A percentile compares a stretch with the other conserved stretches of the same genome.
Conservation (phyloP, 306 rosid genomes). For the Pyrus communis region DNA sequence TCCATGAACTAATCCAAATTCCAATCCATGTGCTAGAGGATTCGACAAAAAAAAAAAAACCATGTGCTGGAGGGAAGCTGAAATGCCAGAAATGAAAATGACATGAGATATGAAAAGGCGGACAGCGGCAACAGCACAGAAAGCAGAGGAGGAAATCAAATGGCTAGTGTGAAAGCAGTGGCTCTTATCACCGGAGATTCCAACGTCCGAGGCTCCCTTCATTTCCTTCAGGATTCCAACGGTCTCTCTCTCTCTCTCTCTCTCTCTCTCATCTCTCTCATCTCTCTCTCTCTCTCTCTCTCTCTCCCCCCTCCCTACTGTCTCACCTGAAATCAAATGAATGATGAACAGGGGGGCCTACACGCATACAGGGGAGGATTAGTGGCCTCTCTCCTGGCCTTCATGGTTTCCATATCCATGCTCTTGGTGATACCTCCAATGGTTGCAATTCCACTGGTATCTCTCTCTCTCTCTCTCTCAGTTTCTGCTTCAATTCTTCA, state of each 20-base stretch:
- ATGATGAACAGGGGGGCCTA: conserved; percentile 20
- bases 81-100: no score
- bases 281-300: background rate
- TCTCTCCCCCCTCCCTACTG: background rate
- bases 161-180: conserved; percentile 46
- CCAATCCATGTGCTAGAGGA: no score
- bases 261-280: background rate
- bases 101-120: background rate
- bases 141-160: background rate
- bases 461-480: background rate
- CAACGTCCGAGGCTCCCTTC: conserved; percentile 54
- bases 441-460: conserved; percentile 95
- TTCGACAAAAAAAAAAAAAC: no score
- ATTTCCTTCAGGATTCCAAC: conserved; percentile 38
- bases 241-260: conserved; percentile 21
- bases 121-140: conserved; percentile 9
- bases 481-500: background rate
- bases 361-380: conserved; percentile 52
- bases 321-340: background rate
- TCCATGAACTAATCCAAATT: no score
- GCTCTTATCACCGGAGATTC: conserved; percentile 47
- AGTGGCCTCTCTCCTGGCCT: conserved; percentile 61
- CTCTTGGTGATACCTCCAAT: conserved; percentile 90
- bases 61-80: no score
- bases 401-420: conserved; percentile 88